These are phyloP conservation scores for Tubosaeta sp. DNA, from an alignment of 768 basidiomycete genomes.

Conservation along the genomic window DNA sequence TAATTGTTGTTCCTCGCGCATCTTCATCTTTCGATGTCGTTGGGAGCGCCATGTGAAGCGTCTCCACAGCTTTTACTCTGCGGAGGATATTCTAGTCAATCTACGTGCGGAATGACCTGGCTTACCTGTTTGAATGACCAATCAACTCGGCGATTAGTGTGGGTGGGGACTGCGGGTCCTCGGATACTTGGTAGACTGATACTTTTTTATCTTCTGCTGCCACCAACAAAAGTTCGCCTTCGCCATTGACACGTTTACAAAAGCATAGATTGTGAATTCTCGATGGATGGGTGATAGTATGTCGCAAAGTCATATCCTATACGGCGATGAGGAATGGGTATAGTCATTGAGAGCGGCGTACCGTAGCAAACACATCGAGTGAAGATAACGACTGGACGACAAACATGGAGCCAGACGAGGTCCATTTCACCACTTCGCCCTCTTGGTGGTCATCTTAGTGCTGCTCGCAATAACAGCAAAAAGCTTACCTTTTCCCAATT, in stretches of 20 bases:
- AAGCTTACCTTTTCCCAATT: conserved; percentile 76
- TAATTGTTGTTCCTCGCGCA: conserved; percentile 44
- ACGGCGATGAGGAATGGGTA: background rate
- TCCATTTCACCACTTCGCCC: conserved; percentile 91
- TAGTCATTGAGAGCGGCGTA: conserved; percentile 25
- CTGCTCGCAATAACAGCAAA: background rate
- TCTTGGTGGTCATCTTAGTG: conserved; percentile 43
- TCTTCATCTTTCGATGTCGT: conserved; percentile 14
- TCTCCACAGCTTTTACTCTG: conserved; percentile 81
- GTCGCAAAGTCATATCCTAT: conserved; percentile 76
- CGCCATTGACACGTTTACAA: conserved; percentile 51
- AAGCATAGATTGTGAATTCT: conserved; percentile 86
- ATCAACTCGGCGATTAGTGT: conserved; percentile 64
- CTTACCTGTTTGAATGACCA: conserved; percentile 84
- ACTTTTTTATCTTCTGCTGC: conserved; percentile 90
- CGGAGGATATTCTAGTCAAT: conserved; percentile 3
- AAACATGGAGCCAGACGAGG: conserved; percentile 70
- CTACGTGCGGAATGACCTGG: background rate
- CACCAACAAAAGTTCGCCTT: conserved; percentile 70
- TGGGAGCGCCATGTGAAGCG: conserved; percentile 58
- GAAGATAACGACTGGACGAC: conserved; percentile 72
- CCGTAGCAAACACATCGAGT: conserved; percentile 82
- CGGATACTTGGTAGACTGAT: conserved; percentile 64
- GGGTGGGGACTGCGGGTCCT: conserved; percentile 43
- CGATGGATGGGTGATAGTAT: conserved; percentile 71